phyloP scores from a whole-genome alignment of 257 asterid genomes.

The Scutellaria minor region DNA sequence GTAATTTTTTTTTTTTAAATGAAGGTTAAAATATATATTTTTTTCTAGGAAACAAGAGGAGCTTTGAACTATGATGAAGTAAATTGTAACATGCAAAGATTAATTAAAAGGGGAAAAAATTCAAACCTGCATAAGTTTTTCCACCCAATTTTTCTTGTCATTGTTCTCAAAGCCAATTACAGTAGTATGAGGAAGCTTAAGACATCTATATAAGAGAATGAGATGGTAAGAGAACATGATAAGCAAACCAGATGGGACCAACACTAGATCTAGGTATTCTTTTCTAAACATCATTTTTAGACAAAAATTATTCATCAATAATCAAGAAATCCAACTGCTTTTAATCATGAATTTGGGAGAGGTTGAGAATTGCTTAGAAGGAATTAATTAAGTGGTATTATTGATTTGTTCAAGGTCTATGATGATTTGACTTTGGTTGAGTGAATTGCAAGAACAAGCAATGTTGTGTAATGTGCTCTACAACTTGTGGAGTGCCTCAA shows the following conservation, averaged over 20 bases:
- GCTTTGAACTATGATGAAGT: no score
- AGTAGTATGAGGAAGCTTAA: slow-evolving; percentile 68
- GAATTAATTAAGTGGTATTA: slow-evolving; percentile 26
- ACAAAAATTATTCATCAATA: not conserved
- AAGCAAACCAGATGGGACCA: slow-evolving; percentile 60
- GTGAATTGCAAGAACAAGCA: slow-evolving; percentile 39
- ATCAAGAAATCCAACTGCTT: slow-evolving; percentile 16
- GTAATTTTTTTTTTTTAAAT: no score
- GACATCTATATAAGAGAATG: slow-evolving; percentile 63
- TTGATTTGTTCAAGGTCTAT: slow-evolving; percentile 12
- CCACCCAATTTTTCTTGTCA: slow-evolving; percentile 66
- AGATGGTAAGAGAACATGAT: slow-evolving; percentile 65
- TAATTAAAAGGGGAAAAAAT: no score
- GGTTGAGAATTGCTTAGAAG: slow-evolving; percentile 40
- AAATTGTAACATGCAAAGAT: no score
- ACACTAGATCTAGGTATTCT: slow-evolving; percentile 58
- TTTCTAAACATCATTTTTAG: slow-evolving; percentile 39
- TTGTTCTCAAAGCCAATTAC: slow-evolving; percentile 70
- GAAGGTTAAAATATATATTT: no score
- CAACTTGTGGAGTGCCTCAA: slow-evolving; percentile 10
- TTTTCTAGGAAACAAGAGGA: no score
- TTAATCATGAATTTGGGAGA: slow-evolving; percentile 11
- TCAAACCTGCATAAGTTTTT: slow-evolving; percentile 62
- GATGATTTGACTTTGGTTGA: slow-evolving; percentile 33
- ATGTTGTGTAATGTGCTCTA: not conserved